A percentile compares a stretch with the other conserved stretches of the same genome.
Conservation (phyloP, 768 basidiomycete genomes). For the Termitomyces sp. region DNA sequence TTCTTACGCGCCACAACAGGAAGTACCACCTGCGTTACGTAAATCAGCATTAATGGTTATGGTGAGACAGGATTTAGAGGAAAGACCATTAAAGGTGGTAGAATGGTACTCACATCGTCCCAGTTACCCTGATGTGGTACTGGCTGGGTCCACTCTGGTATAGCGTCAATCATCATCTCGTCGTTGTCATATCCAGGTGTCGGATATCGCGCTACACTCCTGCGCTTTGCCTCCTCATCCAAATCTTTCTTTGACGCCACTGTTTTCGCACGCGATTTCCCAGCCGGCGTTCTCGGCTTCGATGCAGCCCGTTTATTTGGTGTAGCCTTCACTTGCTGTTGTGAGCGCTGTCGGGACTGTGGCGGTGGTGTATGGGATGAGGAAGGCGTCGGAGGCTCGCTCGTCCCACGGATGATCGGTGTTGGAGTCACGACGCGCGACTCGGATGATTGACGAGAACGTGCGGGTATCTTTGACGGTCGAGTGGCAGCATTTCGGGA, state of each 20-base stretch:
- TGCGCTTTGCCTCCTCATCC: constrained; percentile 42
- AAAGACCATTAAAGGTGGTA: constrained; percentile 2
- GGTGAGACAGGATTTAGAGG: constrained; percentile 2
- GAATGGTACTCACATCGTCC: constrained; percentile 58
- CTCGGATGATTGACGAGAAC: constrained; percentile 39
- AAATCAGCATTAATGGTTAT: constrained; percentile 7
- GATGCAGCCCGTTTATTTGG: constrained; percentile 26
- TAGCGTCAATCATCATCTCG: constrained; percentile 61
- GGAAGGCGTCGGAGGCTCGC: constrained; percentile 34
- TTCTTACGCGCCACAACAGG: constrained; percentile 83
- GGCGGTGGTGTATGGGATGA: constrained; percentile 20
- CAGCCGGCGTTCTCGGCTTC: constrained; percentile 23
- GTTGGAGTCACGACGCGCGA: constrained; percentile 37
- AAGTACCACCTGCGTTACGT: constrained; percentile 57
- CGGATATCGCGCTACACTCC: constrained; percentile 68
- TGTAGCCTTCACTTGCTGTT: constrained; percentile 24
- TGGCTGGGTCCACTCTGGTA: constrained; percentile 81
- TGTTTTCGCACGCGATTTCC: constrained; percentile 35
- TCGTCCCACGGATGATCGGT: constrained; percentile 27
- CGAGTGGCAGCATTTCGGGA: constrained; percentile 25
- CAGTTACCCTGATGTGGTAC: constrained; percentile 66
- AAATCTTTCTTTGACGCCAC: constrained; percentile 30
- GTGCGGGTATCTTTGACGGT: constrained; percentile 37
- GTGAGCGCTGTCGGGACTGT: constrained; percentile 23
- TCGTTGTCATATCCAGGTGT: constrained; percentile 34